phyloP scores from a whole-genome alignment of 1,139 yeast genomes.

The Martiniozyma asiatica region DNA sequence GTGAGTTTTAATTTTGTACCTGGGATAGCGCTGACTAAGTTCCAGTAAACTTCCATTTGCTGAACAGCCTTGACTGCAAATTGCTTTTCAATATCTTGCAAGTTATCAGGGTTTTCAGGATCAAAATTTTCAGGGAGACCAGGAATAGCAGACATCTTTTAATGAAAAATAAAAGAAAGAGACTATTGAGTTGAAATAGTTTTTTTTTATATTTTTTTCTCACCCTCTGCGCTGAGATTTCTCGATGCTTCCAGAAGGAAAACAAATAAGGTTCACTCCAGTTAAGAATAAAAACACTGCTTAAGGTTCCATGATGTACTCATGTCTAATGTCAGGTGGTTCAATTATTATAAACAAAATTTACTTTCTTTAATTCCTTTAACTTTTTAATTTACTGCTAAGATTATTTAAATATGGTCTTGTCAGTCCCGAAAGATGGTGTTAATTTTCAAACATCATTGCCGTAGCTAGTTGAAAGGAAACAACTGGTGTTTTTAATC shows the following conservation, averaged over 20 bases:
- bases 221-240: too few relatives aligned
- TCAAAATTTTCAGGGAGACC: slow-evolving; percentile 20
- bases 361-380: background rate
- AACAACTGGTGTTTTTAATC: slow-evolving; percentile 17
- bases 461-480: slow-evolving; percentile 73
- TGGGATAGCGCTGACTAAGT: slow-evolving; percentile 55
- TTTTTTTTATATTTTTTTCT: too few relatives aligned
- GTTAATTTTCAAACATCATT: slow-evolving; percentile 81
- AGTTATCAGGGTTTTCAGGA: slow-evolving; percentile 48
- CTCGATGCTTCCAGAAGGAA: too few relatives aligned
- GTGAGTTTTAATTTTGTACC: slow-evolving; percentile 76
- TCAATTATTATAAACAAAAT: background rate
- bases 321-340: too few relatives aligned
- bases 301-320: too few relatives aligned
- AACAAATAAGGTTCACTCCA: too few relatives aligned
- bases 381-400: background rate
- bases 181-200: too few relatives aligned
- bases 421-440: slow-evolving; percentile 86
- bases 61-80: slow-evolving; percentile 96
- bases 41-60: slow-evolving; percentile 94
- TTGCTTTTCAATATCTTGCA: slow-evolving; percentile 77
- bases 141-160: slow-evolving; percentile 9
- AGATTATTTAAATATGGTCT: background rate
- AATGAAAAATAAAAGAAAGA: too few relatives aligned
- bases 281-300: too few relatives aligned